Evolutionary conservation across 176 grass and related monocot genomes (phyloP).

Genomic region (Typha latifolia): DNA sequence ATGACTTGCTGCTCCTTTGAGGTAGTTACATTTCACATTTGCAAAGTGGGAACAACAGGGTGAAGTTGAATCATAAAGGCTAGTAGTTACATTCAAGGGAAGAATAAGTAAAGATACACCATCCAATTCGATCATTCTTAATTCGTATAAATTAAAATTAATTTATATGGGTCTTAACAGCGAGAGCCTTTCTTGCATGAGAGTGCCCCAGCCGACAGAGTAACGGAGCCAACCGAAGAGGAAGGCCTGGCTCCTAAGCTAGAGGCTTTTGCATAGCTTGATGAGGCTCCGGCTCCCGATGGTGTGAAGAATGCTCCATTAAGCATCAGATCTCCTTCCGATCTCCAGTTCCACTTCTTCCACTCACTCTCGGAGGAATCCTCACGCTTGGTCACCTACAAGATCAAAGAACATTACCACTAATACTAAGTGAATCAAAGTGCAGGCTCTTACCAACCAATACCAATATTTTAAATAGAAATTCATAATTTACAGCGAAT

Average conservation of each 20-base stretch:
- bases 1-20: not conserved
- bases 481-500: no score
- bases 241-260: not conserved
- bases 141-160: not conserved
- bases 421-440: no score
- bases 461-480: no score
- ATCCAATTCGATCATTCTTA: not conserved
- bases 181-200: not conserved
- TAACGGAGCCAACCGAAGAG: not conserved
- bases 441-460: no score
- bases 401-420: not conserved
- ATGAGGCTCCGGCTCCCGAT: not conserved
- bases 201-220: not conserved
- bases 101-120: not conserved
- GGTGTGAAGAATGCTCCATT: conserved; percentile 8
- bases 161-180: not conserved
- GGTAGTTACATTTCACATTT: not conserved
- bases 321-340: conserved; percentile 1
- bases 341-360: conserved; percentile 4
- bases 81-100: not conserved
- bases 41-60: not conserved
- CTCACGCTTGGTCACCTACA: conserved; percentile 3
- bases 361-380: not conserved
- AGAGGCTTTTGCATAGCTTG: not conserved
- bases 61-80: not conserved